These are phyloP conservation scores for Scedosporium dehoogii DNA, from an alignment of 2,329 filamentous ascomycete genomes.

Conservation along the genomic window DNA sequence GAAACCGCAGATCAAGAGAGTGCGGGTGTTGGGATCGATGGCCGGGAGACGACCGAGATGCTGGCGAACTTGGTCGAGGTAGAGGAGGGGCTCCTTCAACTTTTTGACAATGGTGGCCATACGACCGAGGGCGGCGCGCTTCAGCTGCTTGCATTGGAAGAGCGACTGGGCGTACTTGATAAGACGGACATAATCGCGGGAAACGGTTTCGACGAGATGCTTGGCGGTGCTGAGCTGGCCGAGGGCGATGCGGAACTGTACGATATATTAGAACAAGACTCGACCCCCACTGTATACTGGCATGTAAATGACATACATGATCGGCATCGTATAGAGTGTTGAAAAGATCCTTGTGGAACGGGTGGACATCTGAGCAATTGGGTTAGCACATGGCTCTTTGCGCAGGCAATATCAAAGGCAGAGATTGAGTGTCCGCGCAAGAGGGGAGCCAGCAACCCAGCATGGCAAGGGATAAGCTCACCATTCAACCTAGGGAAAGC, in stretches of 20 bases:
- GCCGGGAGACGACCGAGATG: slow-evolving; percentile 93
- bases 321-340: slow-evolving; percentile 99
- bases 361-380: slow-evolving; percentile 58
- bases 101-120: slow-evolving; percentile 97
- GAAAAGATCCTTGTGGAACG: slow-evolving; percentile 73
- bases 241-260: slow-evolving; percentile 76
- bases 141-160: slow-evolving; percentile 98
- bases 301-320: slow-evolving; percentile 34
- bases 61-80: slow-evolving; percentile 85
- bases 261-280: not conserved
- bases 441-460: not conserved
- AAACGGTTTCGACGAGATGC: slow-evolving; percentile 91
- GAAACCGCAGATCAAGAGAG: slow-evolving; percentile 92
- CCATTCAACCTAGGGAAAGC: slow-evolving; percentile 82
- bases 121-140: slow-evolving; percentile 87
- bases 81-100: slow-evolving; percentile 87
- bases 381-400: not conserved
- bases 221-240: slow-evolving; percentile 95
- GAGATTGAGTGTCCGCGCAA: not conserved
- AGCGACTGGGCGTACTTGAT: slow-evolving; percentile 86
- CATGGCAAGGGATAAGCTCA: not conserved
- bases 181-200: slow-evolving; percentile 89
- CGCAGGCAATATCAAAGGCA: not conserved
- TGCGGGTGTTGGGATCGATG: slow-evolving; percentile 97
- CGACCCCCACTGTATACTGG: not conserved